Base-by-base conservation (phyloP, 805 yeast genomes). In the Saturnispora saitoi region DNA sequence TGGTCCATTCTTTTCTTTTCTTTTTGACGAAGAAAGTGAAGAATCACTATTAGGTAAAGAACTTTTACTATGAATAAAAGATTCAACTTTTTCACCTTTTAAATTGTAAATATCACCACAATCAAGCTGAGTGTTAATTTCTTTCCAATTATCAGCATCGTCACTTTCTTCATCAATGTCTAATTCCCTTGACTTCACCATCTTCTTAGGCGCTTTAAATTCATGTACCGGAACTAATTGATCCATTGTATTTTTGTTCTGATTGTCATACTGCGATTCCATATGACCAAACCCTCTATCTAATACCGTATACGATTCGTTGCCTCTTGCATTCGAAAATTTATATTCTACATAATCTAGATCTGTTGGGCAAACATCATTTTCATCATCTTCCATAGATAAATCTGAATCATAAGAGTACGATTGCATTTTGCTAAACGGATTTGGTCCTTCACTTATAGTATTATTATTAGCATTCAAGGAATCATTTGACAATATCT, bases 61-160 rank as follows among this genome's bases (percentile, higher is more conserved):
- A 52, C 65, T 59, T 48, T 60, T 17, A 37, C 67, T 60, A 37
- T 64, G 63, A 19, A 61, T 48, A 48, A 62, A 62, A 15, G 60
- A 60, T 22, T 79, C 69, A 44, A 81, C 75, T 22, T 81, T 66
- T 49, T 80, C 79, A 4, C 93, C 97, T 57, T 77, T 78, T 24
- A 87, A 86, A 59, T 91, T 86, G 61, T 87, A 91, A 38, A 87
- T 75, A 52, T 87, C 87, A 19, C 60, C 52, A 49, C 77, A 73
- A 43, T 82, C 78, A 3, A 95, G 80, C 28, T 87, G 81, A 0
- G 91, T 81, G 39, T 85, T 83, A 87, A 93, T 89, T 15, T 85
- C 79, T 59, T 84, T 81, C 99, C 99, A 93, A 28, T 74, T 82
- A 12, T 71, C 76, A 32, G 73, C 77, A 15, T 69, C 75, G 20